Conservation (phyloP, 805 yeast genomes). For the Metschnikowia lunata region DNA sequence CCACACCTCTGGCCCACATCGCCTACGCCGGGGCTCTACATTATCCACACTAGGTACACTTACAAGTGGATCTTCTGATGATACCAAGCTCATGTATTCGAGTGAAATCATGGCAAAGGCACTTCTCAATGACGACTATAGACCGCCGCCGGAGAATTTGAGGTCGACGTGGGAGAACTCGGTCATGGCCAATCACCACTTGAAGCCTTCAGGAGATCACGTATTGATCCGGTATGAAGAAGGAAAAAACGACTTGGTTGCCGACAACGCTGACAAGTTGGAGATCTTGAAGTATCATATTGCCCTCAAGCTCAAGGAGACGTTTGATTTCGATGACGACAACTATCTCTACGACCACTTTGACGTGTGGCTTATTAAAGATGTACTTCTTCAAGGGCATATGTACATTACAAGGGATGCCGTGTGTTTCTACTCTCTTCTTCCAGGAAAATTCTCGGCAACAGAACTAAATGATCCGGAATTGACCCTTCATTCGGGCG, state of each 20-base stretch:
- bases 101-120: conserved; percentile 7
- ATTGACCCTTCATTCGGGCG: conserved; percentile 29
- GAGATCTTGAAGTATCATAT: conserved; percentile 23
- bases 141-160: conserved; percentile 12
- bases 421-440: conserved; percentile 70
- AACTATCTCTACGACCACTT: conserved; percentile 60
- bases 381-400: conserved; percentile 83
- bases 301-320: conserved; percentile 33
- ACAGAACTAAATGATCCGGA: conserved; percentile 13
- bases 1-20: not conserved
- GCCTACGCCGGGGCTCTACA: not conserved
- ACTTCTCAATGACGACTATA: conserved; percentile 1
- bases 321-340: conserved; percentile 44
- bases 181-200: conserved; percentile 19
- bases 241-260: conserved; percentile 4
- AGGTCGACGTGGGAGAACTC: conserved; percentile 26
- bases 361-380: conserved; percentile 76
- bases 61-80: not conserved
- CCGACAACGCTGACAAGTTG: conserved; percentile 5
- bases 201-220: conserved; percentile 8
- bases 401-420: conserved; percentile 63
- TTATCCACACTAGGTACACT: not conserved
- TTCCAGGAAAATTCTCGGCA: conserved; percentile 43
- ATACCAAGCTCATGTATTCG: conserved; percentile 1
- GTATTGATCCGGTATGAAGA: conserved; percentile 13